Conservation (phyloP, 2,329 filamentous ascomycete species). For the Talaromyces marneffei region DNA sequence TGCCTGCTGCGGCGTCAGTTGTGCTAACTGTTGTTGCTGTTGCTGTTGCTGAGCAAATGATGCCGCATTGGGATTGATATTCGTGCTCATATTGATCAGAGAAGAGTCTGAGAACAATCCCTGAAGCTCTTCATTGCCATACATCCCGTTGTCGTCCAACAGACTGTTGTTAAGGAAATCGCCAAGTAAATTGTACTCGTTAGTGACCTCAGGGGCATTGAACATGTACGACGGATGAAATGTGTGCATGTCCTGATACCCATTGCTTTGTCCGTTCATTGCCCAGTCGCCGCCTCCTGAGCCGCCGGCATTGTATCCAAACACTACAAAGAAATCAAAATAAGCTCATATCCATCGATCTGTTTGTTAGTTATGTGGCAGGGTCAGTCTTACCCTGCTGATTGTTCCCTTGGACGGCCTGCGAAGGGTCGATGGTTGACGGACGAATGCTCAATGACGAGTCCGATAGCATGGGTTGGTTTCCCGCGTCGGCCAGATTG, state of each 20-base stretch:
- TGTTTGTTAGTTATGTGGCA: not conserved
- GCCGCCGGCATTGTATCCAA: slow-evolving; percentile 53
- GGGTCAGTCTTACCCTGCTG: slow-evolving; percentile 11
- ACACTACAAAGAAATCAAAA: slow-evolving; percentile 47
- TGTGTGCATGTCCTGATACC: slow-evolving; percentile 85
- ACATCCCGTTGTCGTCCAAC: slow-evolving; percentile 72
- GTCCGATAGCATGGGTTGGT: slow-evolving; percentile 39
- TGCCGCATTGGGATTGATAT: slow-evolving; percentile 26
- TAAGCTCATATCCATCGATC: not conserved
- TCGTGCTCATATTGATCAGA: slow-evolving; percentile 41
- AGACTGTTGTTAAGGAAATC: slow-evolving; percentile 92
- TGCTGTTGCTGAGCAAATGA: slow-evolving; percentile 30
- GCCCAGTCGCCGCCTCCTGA: slow-evolving; percentile 66
- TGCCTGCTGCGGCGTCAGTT: slow-evolving; percentile 21
- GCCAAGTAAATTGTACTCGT: slow-evolving; percentile 94
- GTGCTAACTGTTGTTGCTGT: slow-evolving; percentile 28
- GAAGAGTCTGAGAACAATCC: slow-evolving; percentile 58
- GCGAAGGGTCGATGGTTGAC: slow-evolving; percentile 41
- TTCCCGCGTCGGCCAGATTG: slow-evolving; percentile 47
- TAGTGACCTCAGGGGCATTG: slow-evolving; percentile 84
- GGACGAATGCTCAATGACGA: slow-evolving; percentile 47
- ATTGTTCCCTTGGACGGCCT: slow-evolving; percentile 55
- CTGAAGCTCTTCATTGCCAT: slow-evolving; percentile 60
- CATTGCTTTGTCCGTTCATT: slow-evolving; percentile 65
- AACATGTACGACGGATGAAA: slow-evolving; percentile 95